Evolutionary conservation across 805 yeast genomes (phyloP), one percentile per base, ranked within the genome.

Genomic region (Candida fluviatilis): DNA sequence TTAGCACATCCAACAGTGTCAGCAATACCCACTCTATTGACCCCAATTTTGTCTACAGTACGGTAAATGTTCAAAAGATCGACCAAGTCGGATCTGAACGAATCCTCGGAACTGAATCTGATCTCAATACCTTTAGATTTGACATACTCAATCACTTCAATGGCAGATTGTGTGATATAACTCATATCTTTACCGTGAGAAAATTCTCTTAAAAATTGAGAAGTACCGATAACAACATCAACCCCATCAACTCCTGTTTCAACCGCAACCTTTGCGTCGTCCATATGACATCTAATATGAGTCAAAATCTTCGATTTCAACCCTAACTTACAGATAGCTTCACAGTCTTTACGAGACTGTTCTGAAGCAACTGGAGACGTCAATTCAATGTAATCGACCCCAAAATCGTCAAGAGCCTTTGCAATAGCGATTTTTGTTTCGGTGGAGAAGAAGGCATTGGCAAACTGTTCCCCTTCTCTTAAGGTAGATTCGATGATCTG

Each of bases 211-310:
- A 93, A 74, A 64, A 89, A 93, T 64, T 85, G 95, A 23, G 97
- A 90, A 16, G 98, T 91, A 48, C 98, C 98, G 64, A 91, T 91
- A 43, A 91, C 97, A 41, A 91, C 96, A 69, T 93, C 97, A 46
- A 91, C 98, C 68, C 98, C 99, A 62, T 93, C 98, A 38, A 93
- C 99, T 62, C 99, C 98, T 28, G 98, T 91, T 58, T 87, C 93
- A 34, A 91, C 99, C 4, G 99, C 99, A 43, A 93, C 86, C 54
- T 83, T 77, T 40, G 98, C 99, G 57, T 93, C 99, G 65, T 91
- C 98, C 97, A 91, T 91, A 69, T 91, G 97, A 69, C 99, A 91
- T 67, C 98, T 80, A 51, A 93, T 93, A 64, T 91, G 98, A 35
- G 99, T 91, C 51, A 91, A 77, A 48, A 93, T 88, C 73, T 93